A percentile compares a stretch with the other conserved stretches of the same genome.
Conservation (phyloP, 2,329 filamentous ascomycete species). For the Aureobasidium sp. region DNA sequence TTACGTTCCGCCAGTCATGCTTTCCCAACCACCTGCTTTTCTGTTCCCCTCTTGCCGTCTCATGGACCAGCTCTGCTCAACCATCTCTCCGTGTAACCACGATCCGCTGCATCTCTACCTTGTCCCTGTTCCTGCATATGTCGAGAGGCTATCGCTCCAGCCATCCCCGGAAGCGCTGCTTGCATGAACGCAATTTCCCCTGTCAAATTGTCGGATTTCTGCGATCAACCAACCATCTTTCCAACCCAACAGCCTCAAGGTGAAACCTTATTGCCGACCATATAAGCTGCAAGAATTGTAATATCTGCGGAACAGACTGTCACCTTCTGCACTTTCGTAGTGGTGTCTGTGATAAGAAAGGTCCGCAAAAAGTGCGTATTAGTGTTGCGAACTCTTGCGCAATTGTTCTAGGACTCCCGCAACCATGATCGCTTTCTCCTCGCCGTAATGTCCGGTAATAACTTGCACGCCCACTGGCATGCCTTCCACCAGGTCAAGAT, state of each 20-base stretch:
- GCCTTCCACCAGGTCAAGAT: constrained; percentile 3
- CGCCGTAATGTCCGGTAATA: not conserved
- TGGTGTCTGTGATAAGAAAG: not conserved
- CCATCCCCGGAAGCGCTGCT: not conserved
- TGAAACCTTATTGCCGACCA: not conserved
- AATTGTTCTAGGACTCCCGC: not conserved
- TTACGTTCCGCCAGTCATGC: not conserved
- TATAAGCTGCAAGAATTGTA: not conserved
- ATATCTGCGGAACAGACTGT: not conserved
- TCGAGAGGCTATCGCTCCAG: not conserved
- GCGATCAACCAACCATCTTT: not conserved
- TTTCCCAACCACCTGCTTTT: constrained; percentile 8
- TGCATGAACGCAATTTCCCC: not conserved
- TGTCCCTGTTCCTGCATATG: constrained; percentile 1
- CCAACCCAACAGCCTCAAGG: not conserved
- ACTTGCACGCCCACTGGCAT: not conserved
- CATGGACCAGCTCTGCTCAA: not conserved
- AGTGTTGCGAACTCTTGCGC: not conserved
- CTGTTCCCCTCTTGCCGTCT: not conserved
- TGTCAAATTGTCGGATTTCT: not conserved
- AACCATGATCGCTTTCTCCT: constrained; percentile 4
- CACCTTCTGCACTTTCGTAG: not conserved
- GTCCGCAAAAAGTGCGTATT: not conserved
- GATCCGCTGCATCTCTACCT: not conserved
- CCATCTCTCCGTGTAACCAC: not conserved